phyloP scores from a whole-genome alignment of 495 filamentous ascomycete genomes.

The Cercophora newfieldiana region DNA sequence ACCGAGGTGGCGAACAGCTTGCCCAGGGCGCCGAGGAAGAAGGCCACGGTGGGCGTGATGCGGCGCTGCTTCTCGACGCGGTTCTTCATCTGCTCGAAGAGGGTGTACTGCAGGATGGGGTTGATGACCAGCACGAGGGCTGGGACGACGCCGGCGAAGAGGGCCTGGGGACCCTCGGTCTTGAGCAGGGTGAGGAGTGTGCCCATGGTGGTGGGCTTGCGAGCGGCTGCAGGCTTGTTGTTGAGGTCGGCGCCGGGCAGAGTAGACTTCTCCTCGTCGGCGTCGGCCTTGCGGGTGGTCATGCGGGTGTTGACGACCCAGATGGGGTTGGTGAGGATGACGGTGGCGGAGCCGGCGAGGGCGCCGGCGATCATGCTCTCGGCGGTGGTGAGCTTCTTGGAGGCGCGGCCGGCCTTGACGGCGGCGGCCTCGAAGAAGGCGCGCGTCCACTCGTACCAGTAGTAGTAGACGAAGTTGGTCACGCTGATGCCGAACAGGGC shows the following conservation, averaged over 20 bases:
- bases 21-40: constrained; percentile 87
- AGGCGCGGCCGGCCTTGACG: constrained; percentile 67
- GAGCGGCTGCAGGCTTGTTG: constrained; percentile 52
- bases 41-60: constrained; percentile 82
- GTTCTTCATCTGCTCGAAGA: constrained; percentile 95
- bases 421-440: constrained; percentile 84
- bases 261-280: constrained; percentile 49
- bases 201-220: constrained; percentile 58
- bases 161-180: constrained; percentile 76
- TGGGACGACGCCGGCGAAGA: constrained; percentile 91
- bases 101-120: constrained; percentile 96
- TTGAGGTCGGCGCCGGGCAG: constrained; percentile 23
- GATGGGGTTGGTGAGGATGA: constrained; percentile 94
- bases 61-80: constrained; percentile 48
- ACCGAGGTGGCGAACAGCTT: constrained; percentile 91
- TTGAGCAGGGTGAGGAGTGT: constrained; percentile 74
- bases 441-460: constrained; percentile 99
- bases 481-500: constrained; percentile 97
- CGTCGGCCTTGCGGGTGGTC: constrained; percentile 73
- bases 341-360: constrained; percentile 90
- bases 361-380: constrained; percentile 95
- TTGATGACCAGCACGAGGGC: constrained; percentile 94
- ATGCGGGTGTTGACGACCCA: constrained; percentile 99
- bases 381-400: constrained; percentile 80
- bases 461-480: constrained; percentile 99